A percentile compares a stretch with the other conserved stretches of the same genome.
Conservation (phyloP, 768 basidiomycete genomes). For the Kwoniella dendrophila region DNA sequence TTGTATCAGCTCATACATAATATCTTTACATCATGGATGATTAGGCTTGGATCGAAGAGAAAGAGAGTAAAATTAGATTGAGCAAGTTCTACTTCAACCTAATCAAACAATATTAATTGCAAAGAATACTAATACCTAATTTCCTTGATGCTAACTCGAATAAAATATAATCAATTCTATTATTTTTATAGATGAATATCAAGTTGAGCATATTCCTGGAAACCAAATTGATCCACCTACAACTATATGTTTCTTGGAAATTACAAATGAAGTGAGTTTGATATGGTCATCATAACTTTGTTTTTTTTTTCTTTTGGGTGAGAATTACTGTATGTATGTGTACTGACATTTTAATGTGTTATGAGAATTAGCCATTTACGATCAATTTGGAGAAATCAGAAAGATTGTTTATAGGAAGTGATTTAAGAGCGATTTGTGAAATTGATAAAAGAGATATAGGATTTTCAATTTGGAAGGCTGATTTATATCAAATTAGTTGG, state of each 20-base stretch:
- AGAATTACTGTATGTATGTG: background rate
- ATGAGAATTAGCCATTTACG: background rate
- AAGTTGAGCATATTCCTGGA: background rate
- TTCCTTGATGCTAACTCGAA: too few relatives aligned
- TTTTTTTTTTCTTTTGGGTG: background rate
- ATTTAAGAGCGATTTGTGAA: background rate
- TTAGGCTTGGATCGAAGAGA: slow-evolving; percentile 1
- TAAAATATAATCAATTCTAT: background rate
- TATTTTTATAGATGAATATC: background rate
- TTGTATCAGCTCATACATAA: background rate
- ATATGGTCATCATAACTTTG: background rate
- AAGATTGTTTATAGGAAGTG: background rate
- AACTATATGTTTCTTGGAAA: background rate
- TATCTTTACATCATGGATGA: too few relatives aligned
- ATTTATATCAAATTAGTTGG: background rate
- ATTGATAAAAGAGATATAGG: background rate
- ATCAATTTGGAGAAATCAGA: background rate
- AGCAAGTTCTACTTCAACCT: background rate
- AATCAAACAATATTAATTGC: background rate
- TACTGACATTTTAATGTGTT: too few relatives aligned
- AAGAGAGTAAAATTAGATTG: background rate
- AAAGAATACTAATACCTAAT: too few relatives aligned
- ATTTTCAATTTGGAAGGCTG: background rate
- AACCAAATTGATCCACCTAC: background rate
- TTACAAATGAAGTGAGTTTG: background rate